phyloP scores from a whole-genome alignment of 257 asterid genomes.

The Capsicum pubescens region DNA sequence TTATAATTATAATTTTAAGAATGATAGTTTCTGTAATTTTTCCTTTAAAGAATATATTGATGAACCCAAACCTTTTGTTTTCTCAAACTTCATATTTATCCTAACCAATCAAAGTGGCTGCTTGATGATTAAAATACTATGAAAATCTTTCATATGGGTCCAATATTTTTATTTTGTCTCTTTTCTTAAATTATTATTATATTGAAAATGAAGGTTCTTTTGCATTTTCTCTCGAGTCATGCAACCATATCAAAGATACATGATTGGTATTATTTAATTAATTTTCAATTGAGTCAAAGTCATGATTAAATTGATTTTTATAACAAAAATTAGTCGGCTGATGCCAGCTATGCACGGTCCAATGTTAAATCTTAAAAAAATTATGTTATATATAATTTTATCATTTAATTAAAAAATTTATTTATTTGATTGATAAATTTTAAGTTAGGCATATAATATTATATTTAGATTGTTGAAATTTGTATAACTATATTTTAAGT shows the following conservation, averaged over 20 bases:
- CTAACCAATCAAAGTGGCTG: neutral
- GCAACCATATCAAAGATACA: neutral
- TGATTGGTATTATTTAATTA: neutral
- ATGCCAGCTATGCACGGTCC: no score
- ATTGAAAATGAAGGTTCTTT: neutral
- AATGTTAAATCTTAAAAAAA: no score
- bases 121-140: slow-evolving; percentile 19
- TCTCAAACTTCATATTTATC: neutral
- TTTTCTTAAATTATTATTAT: neutral
- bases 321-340: neutral
- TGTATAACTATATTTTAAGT: no score
- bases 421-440: no score
- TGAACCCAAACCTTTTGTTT: neutral
- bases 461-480: no score
- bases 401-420: no score
- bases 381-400: no score
- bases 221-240: neutral
- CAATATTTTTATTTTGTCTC: slow-evolving; percentile 23
- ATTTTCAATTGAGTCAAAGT: neutral
- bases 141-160: slow-evolving; percentile 16
- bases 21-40: no score
- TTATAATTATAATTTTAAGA: no score
- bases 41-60: neutral
- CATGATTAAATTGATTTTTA: neutral
- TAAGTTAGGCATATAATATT: no score